These are phyloP conservation scores for Plasmodium malariae DNA, from an alignment of 169 alveolate genomes.

Conservation along the genomic window DNA sequence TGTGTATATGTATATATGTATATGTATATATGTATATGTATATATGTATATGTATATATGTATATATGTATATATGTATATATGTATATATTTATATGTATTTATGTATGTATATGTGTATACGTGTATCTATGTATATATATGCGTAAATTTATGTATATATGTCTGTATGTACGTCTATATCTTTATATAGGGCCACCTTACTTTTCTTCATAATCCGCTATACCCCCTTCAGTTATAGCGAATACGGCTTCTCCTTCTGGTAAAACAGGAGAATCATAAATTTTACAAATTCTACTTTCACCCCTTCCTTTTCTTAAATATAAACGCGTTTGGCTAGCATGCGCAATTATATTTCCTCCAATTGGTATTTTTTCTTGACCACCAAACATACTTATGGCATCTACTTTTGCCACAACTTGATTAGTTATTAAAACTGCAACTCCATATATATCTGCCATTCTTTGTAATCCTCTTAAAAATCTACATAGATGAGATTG, in stretches of 20 bases:
- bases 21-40: background rate
- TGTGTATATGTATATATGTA: background rate
- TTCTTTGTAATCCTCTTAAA: conserved; percentile 95
- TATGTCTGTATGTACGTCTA: background rate
- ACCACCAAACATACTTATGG: conserved; percentile 88
- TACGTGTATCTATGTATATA: too few relatives aligned
- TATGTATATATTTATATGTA: background rate
- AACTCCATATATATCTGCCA: conserved; percentile 96
- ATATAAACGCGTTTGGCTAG: conserved; percentile 97
- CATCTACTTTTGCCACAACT: conserved; percentile 95
- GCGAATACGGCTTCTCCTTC: conserved; percentile 98
- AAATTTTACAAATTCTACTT: conserved; percentile 95
- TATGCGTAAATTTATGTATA: background rate
- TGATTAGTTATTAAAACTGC: conserved; percentile 98
- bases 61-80: too few relatives aligned
- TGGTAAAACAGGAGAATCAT: conserved; percentile 98
- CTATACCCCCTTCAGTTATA: conserved; percentile 94
- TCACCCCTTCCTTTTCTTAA: conserved; percentile 94
- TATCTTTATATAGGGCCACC: background rate
- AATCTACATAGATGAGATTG: conserved; percentile 97
- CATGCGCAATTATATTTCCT: conserved; percentile 99
- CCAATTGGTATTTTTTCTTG: conserved; percentile 95
- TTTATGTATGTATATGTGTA: background rate
- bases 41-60: background rate
- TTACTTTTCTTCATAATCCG: conserved; percentile 88